A percentile compares a stretch with the other conserved stretches of the same genome.
Conservation (phyloP, 805 yeast genomes). For the Metschnikowia peoriensis region DNA sequence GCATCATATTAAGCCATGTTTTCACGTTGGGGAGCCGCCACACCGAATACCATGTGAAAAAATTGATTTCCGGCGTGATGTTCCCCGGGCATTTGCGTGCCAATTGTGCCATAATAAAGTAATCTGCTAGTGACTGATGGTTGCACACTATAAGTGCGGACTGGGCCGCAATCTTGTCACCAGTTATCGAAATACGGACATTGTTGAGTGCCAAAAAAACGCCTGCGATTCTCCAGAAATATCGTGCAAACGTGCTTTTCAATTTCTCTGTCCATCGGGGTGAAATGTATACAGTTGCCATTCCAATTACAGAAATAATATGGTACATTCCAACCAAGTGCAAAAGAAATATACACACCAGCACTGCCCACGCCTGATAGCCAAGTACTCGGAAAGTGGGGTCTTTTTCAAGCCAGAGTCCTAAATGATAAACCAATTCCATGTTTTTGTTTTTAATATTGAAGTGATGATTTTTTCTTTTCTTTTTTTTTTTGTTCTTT, state of each 20-base stretch:
- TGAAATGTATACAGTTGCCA: slow-evolving; percentile 9
- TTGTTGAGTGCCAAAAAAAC: slow-evolving; percentile 14
- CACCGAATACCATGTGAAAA: slow-evolving; percentile 68
- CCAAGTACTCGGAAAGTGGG: slow-evolving; percentile 6
- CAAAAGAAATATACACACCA: slow-evolving; percentile 19
- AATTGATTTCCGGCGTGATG: slow-evolving; percentile 48
- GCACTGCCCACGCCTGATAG: slow-evolving; percentile 18
- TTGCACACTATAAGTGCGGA: slow-evolving; percentile 49
- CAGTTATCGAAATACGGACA: slow-evolving; percentile 39
- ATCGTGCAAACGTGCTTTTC: slow-evolving; percentile 1
- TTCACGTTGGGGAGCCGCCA: slow-evolving; percentile 60
- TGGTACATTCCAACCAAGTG: slow-evolving; percentile 21
- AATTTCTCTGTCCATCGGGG: slow-evolving; percentile 8
- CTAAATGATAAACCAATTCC: slow-evolving; percentile 35
- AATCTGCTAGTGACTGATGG: slow-evolving; percentile 70
- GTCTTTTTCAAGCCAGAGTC: slow-evolving; percentile 23
- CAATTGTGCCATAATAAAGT: slow-evolving; percentile 48
- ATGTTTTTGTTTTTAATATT: slow-evolving; percentile 14
- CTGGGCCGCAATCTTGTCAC: slow-evolving; percentile 38
- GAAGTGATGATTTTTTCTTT: neutral
- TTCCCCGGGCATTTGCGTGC: slow-evolving; percentile 28
- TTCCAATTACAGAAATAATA: slow-evolving; percentile 17
- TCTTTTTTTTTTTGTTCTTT: neutral
- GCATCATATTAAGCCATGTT: slow-evolving; percentile 45
- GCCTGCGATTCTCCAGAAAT: slow-evolving; percentile 18